Base-by-base conservation (phyloP, 805 yeast species). In the Yarrowia deformans region DNA sequence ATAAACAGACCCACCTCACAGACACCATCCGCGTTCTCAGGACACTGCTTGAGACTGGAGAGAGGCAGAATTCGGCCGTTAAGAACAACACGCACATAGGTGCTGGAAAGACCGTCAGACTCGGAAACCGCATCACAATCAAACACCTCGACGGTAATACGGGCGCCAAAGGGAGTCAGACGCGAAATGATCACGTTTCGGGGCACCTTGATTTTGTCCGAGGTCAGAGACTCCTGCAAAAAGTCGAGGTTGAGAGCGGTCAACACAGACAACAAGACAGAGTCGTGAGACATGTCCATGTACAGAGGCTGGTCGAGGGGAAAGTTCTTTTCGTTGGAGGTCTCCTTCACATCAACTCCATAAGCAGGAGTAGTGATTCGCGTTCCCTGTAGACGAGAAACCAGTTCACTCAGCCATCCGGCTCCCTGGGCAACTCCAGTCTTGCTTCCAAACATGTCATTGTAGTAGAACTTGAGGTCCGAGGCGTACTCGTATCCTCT, bases 271-370 rank as follows among this genome's bases (percentile, higher is more conserved):
- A 87, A 81, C 50, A 90, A 77, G 71, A 88, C 89, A 46, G 89
- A 84, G 76, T 91, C 97, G 75, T 91, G 97, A 16, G 91, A 82
- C 80, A 90, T 88, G 72, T 87, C 89, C 72, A 90, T 81, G 82
- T 88, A 88, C 58, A 90, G 80, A 69, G 84, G 83, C 75, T 77
- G 85, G 70, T 80, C 83, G 32, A 77, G 71, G 23, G 84, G 84
- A 75, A 81, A 80, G 12, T 76, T 73, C 23, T 63, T 74, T 14
- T 73, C 71, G 69, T 67, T 61, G 61, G 69, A 42, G 67, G 76
- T 77, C 10, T 78, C 72, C 6, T 85, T 82, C 13, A 81, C 77
- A 73, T 85, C 88, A 70, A 83, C 84, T 45, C 84, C 84, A 68
- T 84, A 82, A 70, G 81, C 77, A 72, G 88, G 79, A 70, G 84